Evolutionary conservation across 495 filamentous ascomycete genomes (phyloP), one percentile per base, ranked within the genome.

Genomic region (Penicillium paradoxum): DNA sequence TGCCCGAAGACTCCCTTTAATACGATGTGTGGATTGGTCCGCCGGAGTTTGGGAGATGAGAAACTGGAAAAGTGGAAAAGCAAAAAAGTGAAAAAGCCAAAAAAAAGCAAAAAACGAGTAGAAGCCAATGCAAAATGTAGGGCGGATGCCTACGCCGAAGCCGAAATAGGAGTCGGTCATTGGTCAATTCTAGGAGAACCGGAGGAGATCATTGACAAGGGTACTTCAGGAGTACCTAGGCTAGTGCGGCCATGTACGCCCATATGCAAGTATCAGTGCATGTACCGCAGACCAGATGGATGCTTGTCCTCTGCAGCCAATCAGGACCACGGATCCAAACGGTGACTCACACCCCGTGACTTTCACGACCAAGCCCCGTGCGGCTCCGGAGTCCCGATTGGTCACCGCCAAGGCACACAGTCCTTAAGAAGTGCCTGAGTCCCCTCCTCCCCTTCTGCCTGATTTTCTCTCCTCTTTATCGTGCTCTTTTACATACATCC

Each of bases 291-390:
- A 17, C 17, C 7, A 25, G 17, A 36, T 24, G 52, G 49, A 29
- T 40, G 45, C 18, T 18, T 17, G n/a, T 22, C 19, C 6, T 4
- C n/a, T 4, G 1, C n/a, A 34, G 18, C 72, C 67, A 73, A 73
- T 72, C 21, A 65, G 0, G 7, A 2, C 1, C 7, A 4, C 0
- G 2, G 0, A 49, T 19, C 8, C 39, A 7, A 8, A 39, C 41
- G 70, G 57, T 75, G 72, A 75, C 57, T 75, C 72, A 75, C 72
- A 74, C 68, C 64, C 60, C 68, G 67, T 70, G 66, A 70, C 63
- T 51, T 51, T 30, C 6, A 13, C 4, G 40, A 17, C 59, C 60
- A 51, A 59, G 44, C 68, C 60, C 45, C 14, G 45, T 60, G 29
- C 15, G 57, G 62, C 41, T 59, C 29, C 15, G 30, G 17, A 2